Percentiles rank a stretch among this genome's conserved stretches.
Evolutionary conservation across 306 rosid genomes (phyloP).

Genomic region (apple (Malus domestica)): ASM211411v1 NC_041793.1:29467001-29467500

Average conservation of each 20-base stretch:
- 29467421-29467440: not conserved
- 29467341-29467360: too few relatives aligned
- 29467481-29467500: not conserved
- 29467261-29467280: too few relatives aligned
- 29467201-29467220: not conserved
- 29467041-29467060: too few relatives aligned
- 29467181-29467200: not conserved
- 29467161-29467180: not conserved
- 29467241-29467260: too few relatives aligned
- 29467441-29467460: not conserved
- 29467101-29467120: too few relatives aligned
- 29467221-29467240: not conserved
- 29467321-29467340: not conserved
- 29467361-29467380: not conserved
- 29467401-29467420: not conserved
- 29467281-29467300: too few relatives aligned
- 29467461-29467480: not conserved
- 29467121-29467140: not conserved
- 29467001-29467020: too few relatives aligned
- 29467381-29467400: not conserved
- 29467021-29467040: too few relatives aligned
- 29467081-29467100: too few relatives aligned
- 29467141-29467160: not conserved
- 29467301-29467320: too few relatives aligned
- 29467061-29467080: too few relatives aligned